Evolutionary conservation across 1,284 basidiomycete species (phyloP), one percentile per base, ranked within the genome.

Genomic region (Cutaneotrichosporon cavernicola): DNA sequence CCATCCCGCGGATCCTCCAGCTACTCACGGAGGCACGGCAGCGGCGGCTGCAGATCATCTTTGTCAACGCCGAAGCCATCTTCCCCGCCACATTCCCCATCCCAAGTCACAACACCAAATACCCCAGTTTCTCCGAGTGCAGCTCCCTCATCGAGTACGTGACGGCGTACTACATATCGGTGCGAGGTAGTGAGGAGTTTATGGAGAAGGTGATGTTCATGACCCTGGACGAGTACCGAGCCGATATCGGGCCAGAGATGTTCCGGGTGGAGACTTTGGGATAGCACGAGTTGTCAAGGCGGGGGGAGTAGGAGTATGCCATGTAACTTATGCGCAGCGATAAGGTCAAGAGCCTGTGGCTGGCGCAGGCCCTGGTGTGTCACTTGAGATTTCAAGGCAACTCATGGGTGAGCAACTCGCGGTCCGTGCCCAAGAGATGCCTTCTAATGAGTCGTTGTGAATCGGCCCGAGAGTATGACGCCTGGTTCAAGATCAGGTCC

Each of bases 201-300:
- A 16, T 21, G 32, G 8, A 36, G 5, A 34, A 36, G 8, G 34
- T 63, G 11, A 0, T 11, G 10, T 60, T 64, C 14, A 5, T 51
- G 8, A 53, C 63, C 26, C 53, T 38, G 16, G 63, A 40, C 14
- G 53, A 60, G 59, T 64, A 64, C 21, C 26, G 21, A 7, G 55
- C 36, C 22, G 16, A 47, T 4, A 53, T 61, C 5, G 63, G 63
- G 4, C 21, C 7, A 13, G 47, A 60, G 30, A 26, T 3, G 59
- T 64, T 60, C 22, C 55, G 21, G 18, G 36, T 64, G 14, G 58
- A 60, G 30, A 64, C 63, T 13, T 36, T 55, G 32, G 53, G 53
- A n/a, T 55, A 36, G 49, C 22, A 30, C 2, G 49, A 16, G 9
- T 11, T 18, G 46, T 47, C 26, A 3, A 26, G 26, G 26, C 26